Base-by-base conservation (phyloP, 2,329 filamentous ascomycete species). In the Hypoxylon sp. region DNA sequence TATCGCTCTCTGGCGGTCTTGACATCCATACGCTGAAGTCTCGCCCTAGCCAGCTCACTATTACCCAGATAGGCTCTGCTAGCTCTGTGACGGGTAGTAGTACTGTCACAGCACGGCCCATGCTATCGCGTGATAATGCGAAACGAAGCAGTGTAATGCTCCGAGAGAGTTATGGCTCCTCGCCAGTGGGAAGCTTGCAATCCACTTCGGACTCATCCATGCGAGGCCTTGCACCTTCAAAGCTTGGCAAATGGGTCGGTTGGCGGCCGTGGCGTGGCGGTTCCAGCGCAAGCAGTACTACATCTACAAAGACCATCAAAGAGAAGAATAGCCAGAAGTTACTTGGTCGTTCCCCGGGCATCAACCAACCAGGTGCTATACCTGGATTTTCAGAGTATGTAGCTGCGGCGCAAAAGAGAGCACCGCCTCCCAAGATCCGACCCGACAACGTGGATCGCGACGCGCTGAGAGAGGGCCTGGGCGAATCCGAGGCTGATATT, bases 1-100 rank as follows among this genome's bases (percentile, higher is more conserved):
- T 98, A 72, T 98, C 94, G 0, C 86, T 97, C 1, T 89, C 90
- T 0, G 94, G 93, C 3, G 94, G 94, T 1, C 90, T 97, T 78
- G 95, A 98, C 76, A 97, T 97, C 53, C 94, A 97, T 77, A 94
- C 92, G 0, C 84, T 97, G 3, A 90, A 91, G 74, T 85, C 86
- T 1, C 88, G 92, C 3, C 93, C 93, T 0, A 93, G 91, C 34
- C 93, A 97, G 74, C 86, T 96, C 64, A 87, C 90, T 21, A 75
- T 88, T 67, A 77, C 85, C 55, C 82, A 83, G 32, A 80, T 87
- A 23, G 87, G 85, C 63, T 83, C 83, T 62, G 82, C 83, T 2
- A 81, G 83, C 1, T 86, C 85, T 41, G 87, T 86, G 36, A 87
- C 86, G 2, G 81, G 88, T 23, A 80, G 90, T 46, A 87, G 86